Percentiles rank a stretch among this genome's conserved stretches.
Evolutionary conservation across 495 filamentous ascomycete genomes (phyloP).

Genomic region (Penicillium turbatum): DNA sequence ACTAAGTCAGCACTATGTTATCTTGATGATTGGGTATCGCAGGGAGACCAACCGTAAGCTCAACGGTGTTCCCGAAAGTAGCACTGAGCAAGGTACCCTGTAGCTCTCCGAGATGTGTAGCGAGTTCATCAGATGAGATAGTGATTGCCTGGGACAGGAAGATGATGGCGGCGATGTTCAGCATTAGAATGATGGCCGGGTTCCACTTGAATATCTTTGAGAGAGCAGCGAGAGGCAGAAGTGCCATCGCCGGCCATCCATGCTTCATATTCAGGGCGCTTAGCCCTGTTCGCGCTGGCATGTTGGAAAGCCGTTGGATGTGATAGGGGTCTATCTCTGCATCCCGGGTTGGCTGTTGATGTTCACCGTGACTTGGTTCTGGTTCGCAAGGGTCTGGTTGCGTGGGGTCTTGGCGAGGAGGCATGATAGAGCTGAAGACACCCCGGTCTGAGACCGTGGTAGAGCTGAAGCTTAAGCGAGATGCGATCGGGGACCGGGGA

Average conservation of each 20-base stretch:
- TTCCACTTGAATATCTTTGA: slow-evolving; percentile 18
- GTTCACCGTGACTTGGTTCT: not conserved
- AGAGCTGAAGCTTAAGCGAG: not conserved
- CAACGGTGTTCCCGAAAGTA: slow-evolving; percentile 25
- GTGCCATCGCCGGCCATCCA: slow-evolving; percentile 4
- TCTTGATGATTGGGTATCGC: not conserved
- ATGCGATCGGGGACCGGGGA: not conserved
- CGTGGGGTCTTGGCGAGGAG: not conserved
- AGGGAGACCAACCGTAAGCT: slow-evolving; percentile 18
- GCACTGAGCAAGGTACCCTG: slow-evolving; percentile 23
- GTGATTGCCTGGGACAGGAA: slow-evolving; percentile 19
- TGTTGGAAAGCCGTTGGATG: not conserved
- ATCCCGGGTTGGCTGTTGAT: not conserved
- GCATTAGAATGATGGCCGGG: slow-evolving; percentile 13
- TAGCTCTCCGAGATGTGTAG: slow-evolving; percentile 14
- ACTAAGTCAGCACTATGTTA: not conserved
- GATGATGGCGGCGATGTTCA: slow-evolving; percentile 22
- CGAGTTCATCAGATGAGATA: slow-evolving; percentile 15
- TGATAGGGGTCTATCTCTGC: not conserved
- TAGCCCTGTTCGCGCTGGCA: not conserved
- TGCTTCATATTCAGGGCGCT: not conserved
- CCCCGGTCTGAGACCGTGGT: not conserved
- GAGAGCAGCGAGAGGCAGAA: slow-evolving; percentile 15
- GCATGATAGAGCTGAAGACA: not conserved
- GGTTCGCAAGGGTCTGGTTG: not conserved